Conservation (phyloP, 2,329 filamentous ascomycete species). For the Verticillium isaacii region DNA sequence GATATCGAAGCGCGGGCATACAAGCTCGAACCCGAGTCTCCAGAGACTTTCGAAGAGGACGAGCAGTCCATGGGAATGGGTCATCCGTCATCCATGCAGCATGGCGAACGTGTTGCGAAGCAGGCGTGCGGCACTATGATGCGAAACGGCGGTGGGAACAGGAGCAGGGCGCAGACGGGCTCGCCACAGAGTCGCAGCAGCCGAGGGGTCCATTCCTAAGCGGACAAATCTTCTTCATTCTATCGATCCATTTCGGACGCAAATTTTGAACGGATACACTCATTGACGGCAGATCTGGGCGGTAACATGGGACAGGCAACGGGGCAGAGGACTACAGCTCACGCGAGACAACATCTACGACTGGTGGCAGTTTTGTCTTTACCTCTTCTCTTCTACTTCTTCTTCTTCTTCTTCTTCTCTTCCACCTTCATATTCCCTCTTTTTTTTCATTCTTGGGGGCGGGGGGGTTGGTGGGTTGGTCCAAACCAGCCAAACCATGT, state of each 20-base stretch:
- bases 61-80: neutral
- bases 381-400: neutral
- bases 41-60: neutral
- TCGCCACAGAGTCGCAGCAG: neutral
- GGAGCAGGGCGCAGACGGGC: neutral
- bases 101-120: neutral
- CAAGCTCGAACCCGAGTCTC: neutral
- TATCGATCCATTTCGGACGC: neutral
- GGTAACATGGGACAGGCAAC: neutral
- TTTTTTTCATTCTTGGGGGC: too few relatives aligned
- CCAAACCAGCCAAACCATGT: neutral
- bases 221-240: neutral
- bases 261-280: neutral
- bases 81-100: neutral
- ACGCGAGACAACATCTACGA: neutral
- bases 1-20: slow-evolving; percentile 11
- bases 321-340: neutral
- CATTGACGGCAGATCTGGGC: neutral
- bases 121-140: neutral
- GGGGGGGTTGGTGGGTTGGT: too few relatives aligned
- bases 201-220: neutral
- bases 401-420: neutral
- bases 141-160: neutral
- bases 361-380: neutral
- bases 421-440: neutral